Conservation (phyloP, 2,329 filamentous ascomycete genomes). For the Aspergillus amoenus region DNA sequence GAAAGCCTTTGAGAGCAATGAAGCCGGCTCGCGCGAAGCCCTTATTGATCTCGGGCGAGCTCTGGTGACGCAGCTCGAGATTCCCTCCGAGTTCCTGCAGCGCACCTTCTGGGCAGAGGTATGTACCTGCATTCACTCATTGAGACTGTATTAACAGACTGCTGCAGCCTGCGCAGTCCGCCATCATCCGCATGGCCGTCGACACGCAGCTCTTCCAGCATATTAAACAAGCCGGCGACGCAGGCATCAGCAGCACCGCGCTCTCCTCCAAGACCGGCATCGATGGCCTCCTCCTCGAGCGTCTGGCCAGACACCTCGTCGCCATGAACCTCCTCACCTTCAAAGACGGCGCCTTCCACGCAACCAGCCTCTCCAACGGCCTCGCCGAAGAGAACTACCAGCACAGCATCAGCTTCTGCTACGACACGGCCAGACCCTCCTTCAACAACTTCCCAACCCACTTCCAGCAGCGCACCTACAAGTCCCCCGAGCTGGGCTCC, state of each 20-base stretch:
- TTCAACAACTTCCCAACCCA: constrained; percentile 36
- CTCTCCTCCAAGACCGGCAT: constrained; percentile 33
- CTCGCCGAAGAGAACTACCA: constrained; percentile 37
- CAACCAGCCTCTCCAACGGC: constrained; percentile 32
- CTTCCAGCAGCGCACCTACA: constrained; percentile 32
- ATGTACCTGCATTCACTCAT: background rate
- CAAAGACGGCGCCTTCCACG: constrained; percentile 25
- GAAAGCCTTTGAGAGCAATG: constrained; percentile 31
- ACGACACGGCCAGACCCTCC: constrained; percentile 35
- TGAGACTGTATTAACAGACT: background rate
- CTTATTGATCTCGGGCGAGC: constrained; percentile 38
- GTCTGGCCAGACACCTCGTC: constrained; percentile 39
- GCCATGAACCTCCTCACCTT: constrained; percentile 38
- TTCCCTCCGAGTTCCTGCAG: constrained; percentile 37
- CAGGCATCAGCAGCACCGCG: constrained; percentile 24
- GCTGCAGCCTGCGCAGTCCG: constrained; percentile 30
- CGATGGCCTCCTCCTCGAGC: constrained; percentile 27
- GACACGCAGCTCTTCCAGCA: constrained; percentile 38
- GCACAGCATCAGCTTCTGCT: constrained; percentile 38
- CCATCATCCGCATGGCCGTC: constrained; percentile 37
- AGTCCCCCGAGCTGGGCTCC: constrained; percentile 20
- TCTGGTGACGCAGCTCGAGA: constrained; percentile 36
- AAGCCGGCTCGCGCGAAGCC: constrained; percentile 36
- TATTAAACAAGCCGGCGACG: constrained; percentile 26
- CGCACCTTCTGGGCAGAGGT: constrained; percentile 44